phyloP scores from a whole-genome alignment of 2,329 filamentous ascomycete genomes.

The Pseudogymnoascus sp. region DNA sequence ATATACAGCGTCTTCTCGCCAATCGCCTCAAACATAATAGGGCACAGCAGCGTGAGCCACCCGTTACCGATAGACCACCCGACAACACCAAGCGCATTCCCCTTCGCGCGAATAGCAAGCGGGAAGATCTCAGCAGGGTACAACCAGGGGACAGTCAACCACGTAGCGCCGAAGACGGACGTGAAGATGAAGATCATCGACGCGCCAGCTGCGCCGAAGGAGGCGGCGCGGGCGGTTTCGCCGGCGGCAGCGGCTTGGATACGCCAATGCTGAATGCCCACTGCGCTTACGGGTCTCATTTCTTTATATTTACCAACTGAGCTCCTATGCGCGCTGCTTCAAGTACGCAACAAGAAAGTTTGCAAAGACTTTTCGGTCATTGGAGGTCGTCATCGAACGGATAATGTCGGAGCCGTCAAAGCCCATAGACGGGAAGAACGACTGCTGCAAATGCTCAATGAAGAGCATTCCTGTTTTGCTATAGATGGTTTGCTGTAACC shows the following conservation, averaged over 20 bases:
- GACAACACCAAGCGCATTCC: constrained; percentile 69
- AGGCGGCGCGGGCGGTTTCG: constrained; percentile 38
- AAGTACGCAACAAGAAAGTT: constrained; percentile 56
- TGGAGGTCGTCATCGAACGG: constrained; percentile 49
- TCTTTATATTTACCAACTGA: constrained; percentile 7
- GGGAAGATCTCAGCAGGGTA: constrained; percentile 71
- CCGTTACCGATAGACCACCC: constrained; percentile 73
- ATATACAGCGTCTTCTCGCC: constrained; percentile 28
- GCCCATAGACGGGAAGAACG: constrained; percentile 58
- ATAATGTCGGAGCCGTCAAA: constrained; percentile 56
- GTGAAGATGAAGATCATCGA: constrained; percentile 67
- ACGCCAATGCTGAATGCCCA: too few relatives aligned
- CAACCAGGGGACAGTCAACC: constrained; percentile 52
- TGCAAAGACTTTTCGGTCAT: constrained; percentile 55
- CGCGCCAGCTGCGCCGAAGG: constrained; percentile 57
- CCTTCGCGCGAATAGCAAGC: constrained; percentile 61
- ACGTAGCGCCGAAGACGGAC: constrained; percentile 48
- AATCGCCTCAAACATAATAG: constrained; percentile 27
- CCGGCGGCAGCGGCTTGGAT: constrained; percentile 40
- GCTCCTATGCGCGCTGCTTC: constrained; percentile 30
- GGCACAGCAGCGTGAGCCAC: constrained; percentile 41
- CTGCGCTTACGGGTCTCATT: constrained; percentile 2
- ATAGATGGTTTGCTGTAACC: constrained; percentile 82
- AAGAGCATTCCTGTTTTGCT: constrained; percentile 81
- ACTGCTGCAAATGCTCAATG: constrained; percentile 57